phyloP scores from a whole-genome alignment of 495 filamentous ascomycete species.

The Parathielavia appendiculata region DNA sequence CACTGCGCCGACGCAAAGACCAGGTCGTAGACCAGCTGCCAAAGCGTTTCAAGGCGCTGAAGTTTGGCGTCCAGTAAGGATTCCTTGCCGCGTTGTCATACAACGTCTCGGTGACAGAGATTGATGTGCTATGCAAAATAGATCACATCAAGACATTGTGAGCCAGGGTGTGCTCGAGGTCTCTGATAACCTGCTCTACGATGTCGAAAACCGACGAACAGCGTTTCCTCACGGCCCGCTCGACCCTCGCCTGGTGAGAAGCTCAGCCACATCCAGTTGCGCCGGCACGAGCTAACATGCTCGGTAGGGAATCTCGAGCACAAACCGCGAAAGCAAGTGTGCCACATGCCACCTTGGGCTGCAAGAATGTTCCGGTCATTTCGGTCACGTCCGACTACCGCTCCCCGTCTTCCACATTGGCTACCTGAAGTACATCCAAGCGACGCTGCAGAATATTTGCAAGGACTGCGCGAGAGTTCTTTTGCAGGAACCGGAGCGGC shows the following conservation, averaged over 20 bases:
- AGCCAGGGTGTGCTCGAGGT: conserved; percentile 91
- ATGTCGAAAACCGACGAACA: conserved; percentile 65
- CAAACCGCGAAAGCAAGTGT: conserved; percentile 55
- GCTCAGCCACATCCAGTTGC: neutral
- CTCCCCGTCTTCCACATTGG: conserved; percentile 93
- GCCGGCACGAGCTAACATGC: conserved; percentile 17
- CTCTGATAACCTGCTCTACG: conserved; percentile 83
- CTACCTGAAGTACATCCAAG: conserved; percentile 85
- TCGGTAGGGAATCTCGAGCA: conserved; percentile 69
- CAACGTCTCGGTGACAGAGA: neutral
- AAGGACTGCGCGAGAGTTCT: conserved; percentile 78
- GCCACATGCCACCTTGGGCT: conserved; percentile 74
- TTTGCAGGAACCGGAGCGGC: conserved; percentile 67
- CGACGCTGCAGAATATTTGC: conserved; percentile 88
- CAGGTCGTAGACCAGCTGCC: conserved; percentile 83
- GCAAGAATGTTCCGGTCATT: conserved; percentile 85
- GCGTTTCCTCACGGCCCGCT: conserved; percentile 76
- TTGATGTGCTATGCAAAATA: conserved; percentile 30
- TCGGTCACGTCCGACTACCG: conserved; percentile 83
- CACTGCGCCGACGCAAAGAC: conserved; percentile 54
- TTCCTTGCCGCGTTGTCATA: neutral
- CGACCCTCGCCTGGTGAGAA: conserved; percentile 65
- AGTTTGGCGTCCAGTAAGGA: conserved; percentile 84
- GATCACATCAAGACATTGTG: conserved; percentile 86
- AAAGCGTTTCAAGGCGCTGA: conserved; percentile 85